Conservation (phyloP, 2,329 filamentous ascomycete genomes). For the Penicillium sp. region DNA sequence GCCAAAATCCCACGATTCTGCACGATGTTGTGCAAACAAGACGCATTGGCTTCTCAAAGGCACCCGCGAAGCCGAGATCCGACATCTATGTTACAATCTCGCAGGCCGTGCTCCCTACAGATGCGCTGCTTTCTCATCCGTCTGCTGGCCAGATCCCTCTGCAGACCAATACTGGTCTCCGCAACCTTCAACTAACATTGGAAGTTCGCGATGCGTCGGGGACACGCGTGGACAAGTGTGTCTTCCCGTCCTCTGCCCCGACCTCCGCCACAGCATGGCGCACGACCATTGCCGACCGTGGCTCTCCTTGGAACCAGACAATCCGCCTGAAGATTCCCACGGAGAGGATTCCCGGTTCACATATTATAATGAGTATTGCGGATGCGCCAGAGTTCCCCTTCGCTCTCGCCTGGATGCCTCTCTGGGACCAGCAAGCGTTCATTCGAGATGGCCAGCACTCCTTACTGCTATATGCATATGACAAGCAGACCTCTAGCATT, state of each 20-base stretch:
- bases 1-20: slow-evolving; percentile 79
- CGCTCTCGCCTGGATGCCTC: slow-evolving; percentile 83
- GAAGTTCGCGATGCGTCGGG: slow-evolving; percentile 78
- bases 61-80: slow-evolving; percentile 78
- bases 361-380: slow-evolving; percentile 84
- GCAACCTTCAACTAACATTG: slow-evolving; percentile 79
- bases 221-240: slow-evolving; percentile 79
- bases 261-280: slow-evolving; percentile 79
- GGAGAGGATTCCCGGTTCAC: slow-evolving; percentile 73
- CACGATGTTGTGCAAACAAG: slow-evolving; percentile 74
- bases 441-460: slow-evolving; percentile 78
- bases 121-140: slow-evolving; percentile 60
- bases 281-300: slow-evolving; percentile 72
- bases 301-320: slow-evolving; percentile 82
- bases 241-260: slow-evolving; percentile 79
- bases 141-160: slow-evolving; percentile 78
- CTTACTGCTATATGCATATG: slow-evolving; percentile 80
- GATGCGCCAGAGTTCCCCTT: slow-evolving; percentile 85
- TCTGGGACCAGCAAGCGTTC: slow-evolving; percentile 91
- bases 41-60: slow-evolving; percentile 91
- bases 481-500: slow-evolving; percentile 77
- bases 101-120: slow-evolving; percentile 69
- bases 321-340: slow-evolving; percentile 74
- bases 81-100: slow-evolving; percentile 91
- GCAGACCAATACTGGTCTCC: slow-evolving; percentile 59